Base-by-base conservation (phyloP, 331 rosid species). In the Prunus yedoensis region DNA sequence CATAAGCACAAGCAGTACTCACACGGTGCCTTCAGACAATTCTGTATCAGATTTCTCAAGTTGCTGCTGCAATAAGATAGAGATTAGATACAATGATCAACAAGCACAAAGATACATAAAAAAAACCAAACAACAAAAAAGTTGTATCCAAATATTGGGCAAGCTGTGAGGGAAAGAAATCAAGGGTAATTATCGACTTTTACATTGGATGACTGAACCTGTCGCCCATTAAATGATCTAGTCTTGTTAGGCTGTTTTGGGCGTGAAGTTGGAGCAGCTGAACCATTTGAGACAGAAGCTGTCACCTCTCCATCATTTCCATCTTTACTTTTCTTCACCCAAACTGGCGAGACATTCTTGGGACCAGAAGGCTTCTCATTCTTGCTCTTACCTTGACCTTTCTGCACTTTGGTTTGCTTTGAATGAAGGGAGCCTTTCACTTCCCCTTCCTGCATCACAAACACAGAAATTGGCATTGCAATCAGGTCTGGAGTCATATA, bases 1-100 rank as follows among this genome's bases (percentile, higher is more conserved):
- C 53, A 28, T 53, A 71, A 63, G 62, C 51, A 32, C 45, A 63
- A 76, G 68, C 60, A 71, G 59, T 66, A 84, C 97, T 80, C 86
- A 92, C 99, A 27, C 38, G 27, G 73, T 80, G 81, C 81, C 89
- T 70, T 93, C 83, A 38, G 91, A 76, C 58, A 68, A 74, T 73
- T 88, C 89, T 60, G 90, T 89, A 82, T 88, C 90, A 79, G 91
- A 74, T 78, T 91, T 90, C 80, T 85, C 90, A 64, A 86, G 68
- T 52, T 82, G 85, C 97, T 89, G 94, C 59, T 78, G 88, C 74
- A 83, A 85, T 78, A 68, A 73, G 38, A 76, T 52, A 76, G 38
- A 83, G 71, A 35, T 78, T 28, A 70, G 67, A 45, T 74, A 69
- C 50, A 69, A 79, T 50, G n/a, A 80, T 84, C 85, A 86, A 83